Percentiles rank a stretch among this genome's conserved stretches.
phyloP scores from a whole-genome alignment of 2,329 filamentous ascomycete genomes.

The Xylariaceae sp. region DNA sequence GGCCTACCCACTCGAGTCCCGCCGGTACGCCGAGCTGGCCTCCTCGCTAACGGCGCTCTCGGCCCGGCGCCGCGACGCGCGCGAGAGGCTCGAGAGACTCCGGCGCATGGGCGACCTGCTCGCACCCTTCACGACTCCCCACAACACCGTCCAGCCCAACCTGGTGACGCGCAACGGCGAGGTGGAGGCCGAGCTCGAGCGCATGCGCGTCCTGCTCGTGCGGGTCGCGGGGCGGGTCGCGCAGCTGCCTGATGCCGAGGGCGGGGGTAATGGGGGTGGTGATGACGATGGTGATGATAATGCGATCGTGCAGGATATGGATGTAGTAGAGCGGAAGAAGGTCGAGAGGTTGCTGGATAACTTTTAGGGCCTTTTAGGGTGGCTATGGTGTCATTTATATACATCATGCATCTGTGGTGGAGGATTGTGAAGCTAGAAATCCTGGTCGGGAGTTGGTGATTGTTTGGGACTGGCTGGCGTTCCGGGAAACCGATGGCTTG shows the following conservation, averaged over 20 bases:
- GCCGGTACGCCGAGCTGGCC: conserved; percentile 55
- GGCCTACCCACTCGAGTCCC: conserved; percentile 49
- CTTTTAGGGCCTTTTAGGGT: conserved; percentile 28
- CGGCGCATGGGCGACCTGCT: conserved; percentile 54
- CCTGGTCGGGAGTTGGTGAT: background rate
- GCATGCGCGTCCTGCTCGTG: conserved; percentile 65
- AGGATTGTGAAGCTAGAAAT: background rate
- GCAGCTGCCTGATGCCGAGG: conserved; percentile 37
- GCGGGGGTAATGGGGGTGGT: background rate
- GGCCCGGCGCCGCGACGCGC: conserved; percentile 43
- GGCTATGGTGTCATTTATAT: too few relatives aligned
- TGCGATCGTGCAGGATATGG: conserved; percentile 40
- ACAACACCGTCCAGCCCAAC: conserved; percentile 60
- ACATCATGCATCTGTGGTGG: too few relatives aligned
- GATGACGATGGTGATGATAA: conserved; percentile 28
- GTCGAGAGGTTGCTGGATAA: conserved; percentile 45
- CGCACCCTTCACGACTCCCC: conserved; percentile 46
- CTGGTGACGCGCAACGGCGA: conserved; percentile 66
- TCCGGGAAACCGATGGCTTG: background rate
- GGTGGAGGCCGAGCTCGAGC: conserved; percentile 67
- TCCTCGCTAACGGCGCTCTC: conserved; percentile 53
- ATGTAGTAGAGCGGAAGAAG: conserved; percentile 45
- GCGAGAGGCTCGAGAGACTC: conserved; percentile 49
- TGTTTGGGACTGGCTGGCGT: background rate
- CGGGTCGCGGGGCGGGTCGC: conserved; percentile 59